Conservation (phyloP, 805 yeast genomes). For the Candida sakaeoensis region DNA sequence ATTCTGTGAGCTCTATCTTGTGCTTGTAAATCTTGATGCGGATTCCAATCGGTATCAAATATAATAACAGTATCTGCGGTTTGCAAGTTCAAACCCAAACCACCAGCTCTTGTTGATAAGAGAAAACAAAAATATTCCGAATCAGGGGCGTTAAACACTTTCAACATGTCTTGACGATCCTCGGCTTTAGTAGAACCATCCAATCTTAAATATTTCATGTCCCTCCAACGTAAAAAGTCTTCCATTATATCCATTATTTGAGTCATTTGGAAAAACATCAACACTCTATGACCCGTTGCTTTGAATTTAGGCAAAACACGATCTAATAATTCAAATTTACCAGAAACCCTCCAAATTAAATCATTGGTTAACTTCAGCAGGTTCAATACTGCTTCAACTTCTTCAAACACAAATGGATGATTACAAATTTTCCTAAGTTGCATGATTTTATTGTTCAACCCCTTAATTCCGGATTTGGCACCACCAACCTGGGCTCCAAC, state of each 20-base stretch:
- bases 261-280: conserved; percentile 86
- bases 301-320: conserved; percentile 72
- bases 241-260: conserved; percentile 90
- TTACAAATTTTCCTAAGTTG: conserved; percentile 81
- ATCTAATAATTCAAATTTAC: conserved; percentile 77
- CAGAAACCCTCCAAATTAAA: conserved; percentile 70
- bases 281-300: conserved; percentile 70
- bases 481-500: conserved; percentile 60
- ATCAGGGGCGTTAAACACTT: conserved; percentile 67
- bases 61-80: conserved; percentile 86
- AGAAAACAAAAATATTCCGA: conserved; percentile 78
- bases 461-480: conserved; percentile 65
- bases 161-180: conserved; percentile 73
- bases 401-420: conserved; percentile 85
- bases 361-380: conserved; percentile 61
- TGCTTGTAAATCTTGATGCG: conserved; percentile 88
- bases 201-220: conserved; percentile 67
- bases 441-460: conserved; percentile 79
- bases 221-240: conserved; percentile 66
- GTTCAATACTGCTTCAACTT: conserved; percentile 67
- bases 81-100: conserved; percentile 80
- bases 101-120: conserved; percentile 85
- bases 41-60: conserved; percentile 89
- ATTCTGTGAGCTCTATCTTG: conserved; percentile 90
- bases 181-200: conserved; percentile 86